Percentiles rank a stretch among this genome's conserved stretches.
These are phyloP conservation scores for Coniochaeta ligniaria DNA, from an alignment of 2,329 filamentous ascomycete genomes.

Conservation along the genomic window DNA sequence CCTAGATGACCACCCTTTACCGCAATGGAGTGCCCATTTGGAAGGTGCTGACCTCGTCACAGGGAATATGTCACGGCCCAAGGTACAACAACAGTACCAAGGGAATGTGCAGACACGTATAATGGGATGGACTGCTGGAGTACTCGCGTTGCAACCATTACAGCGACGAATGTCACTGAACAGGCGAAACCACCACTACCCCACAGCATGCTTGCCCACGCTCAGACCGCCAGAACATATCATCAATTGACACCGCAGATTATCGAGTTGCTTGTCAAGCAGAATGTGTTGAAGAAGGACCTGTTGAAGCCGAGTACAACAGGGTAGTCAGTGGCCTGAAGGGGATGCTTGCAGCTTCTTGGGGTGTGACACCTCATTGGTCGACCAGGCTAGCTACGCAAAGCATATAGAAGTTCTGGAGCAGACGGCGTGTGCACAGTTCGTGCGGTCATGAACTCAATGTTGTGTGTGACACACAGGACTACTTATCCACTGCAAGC, in stretches of 20 bases:
- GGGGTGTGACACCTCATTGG: background rate
- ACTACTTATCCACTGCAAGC: too few relatives aligned
- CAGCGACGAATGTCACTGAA: background rate
- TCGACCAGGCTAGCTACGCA: too few relatives aligned
- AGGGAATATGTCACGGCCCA: background rate
- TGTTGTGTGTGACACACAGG: too few relatives aligned
- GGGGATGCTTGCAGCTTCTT: background rate
- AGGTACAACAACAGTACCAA: background rate
- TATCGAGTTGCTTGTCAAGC: background rate
- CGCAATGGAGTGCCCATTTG: background rate
- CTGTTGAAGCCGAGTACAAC: background rate
- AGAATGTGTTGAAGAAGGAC: background rate
- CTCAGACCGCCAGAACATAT: background rate
- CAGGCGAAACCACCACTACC: background rate
- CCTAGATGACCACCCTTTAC: background rate
- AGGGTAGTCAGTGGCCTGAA: background rate
- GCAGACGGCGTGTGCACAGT: too few relatives aligned
- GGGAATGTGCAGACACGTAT: background rate
- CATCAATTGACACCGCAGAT: background rate
- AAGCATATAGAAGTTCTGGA: background rate
- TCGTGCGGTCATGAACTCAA: too few relatives aligned
- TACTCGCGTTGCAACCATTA: background rate
- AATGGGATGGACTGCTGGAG: conserved; percentile 2
- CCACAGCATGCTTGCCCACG: background rate
- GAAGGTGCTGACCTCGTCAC: background rate